Evolutionary conservation across 805 yeast species (phyloP).

Genomic region (Jamesozyma hellenica): DNA sequence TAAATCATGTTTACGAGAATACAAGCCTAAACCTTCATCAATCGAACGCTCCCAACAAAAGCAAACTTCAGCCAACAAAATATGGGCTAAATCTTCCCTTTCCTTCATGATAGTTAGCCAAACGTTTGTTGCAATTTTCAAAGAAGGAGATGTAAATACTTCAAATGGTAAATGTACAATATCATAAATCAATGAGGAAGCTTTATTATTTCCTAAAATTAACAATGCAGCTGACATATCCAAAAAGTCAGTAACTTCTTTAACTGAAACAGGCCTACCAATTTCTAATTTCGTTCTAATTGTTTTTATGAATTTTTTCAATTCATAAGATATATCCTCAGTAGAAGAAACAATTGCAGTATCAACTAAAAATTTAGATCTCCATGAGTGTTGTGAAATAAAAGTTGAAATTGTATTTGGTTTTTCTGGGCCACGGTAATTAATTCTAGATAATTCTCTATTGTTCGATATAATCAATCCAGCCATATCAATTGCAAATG

Average conservation of each 20-base stretch:
- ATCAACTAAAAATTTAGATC: conserved; percentile 34
- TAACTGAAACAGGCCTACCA: conserved; percentile 18
- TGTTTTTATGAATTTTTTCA: conserved; percentile 10
- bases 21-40: conserved; percentile 52
- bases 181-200: conserved; percentile 35
- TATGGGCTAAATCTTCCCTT: conserved; percentile 44
- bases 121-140: conserved; percentile 57
- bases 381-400: conserved; percentile 69
- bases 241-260: conserved; percentile 34
- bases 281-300: conserved; percentile 15
- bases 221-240: conserved; percentile 37
- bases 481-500: conserved; percentile 86
- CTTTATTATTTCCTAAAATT: conserved; percentile 29
- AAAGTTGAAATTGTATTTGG: conserved; percentile 61
- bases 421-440: conserved; percentile 28
- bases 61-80: conserved; percentile 61
- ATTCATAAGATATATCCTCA: conserved; percentile 19
- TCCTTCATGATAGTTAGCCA: conserved; percentile 77
- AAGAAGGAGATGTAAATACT: conserved; percentile 46
- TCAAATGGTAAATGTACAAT: conserved; percentile 64
- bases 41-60: conserved; percentile 61
- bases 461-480: conserved; percentile 60
- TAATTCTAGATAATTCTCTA: conserved; percentile 47
- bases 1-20: conserved; percentile 45
- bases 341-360: conserved; percentile 25